Evolutionary conservation across 352 stramenopile genomes (phyloP).

Genomic region (Achlya hypogyna): DNA sequence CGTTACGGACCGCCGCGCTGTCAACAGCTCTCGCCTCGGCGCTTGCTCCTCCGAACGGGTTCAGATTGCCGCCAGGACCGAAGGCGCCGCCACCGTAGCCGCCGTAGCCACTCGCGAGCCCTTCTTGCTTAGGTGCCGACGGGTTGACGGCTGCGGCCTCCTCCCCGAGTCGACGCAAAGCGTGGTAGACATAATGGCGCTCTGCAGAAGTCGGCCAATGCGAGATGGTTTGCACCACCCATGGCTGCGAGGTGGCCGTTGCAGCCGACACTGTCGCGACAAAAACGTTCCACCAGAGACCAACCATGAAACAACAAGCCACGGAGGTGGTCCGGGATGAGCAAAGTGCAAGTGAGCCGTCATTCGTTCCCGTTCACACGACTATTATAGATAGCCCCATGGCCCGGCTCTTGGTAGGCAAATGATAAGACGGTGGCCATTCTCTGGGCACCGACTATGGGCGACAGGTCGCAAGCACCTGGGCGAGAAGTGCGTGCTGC

Average conservation of each 20-base stretch:
- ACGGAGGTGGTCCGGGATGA: too few species aligned
- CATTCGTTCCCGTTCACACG: too few species aligned
- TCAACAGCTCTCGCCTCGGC: neutral
- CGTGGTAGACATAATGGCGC: neutral
- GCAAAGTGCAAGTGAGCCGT: too few species aligned
- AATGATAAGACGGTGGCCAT: too few species aligned
- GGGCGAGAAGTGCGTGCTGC: conserved; percentile 1
- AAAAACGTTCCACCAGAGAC: too few species aligned
- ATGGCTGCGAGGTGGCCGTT: neutral
- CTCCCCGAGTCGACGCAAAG: neutral
- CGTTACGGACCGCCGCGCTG: neutral
- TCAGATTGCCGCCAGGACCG: neutral
- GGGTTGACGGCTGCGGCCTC: neutral
- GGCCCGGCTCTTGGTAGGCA: too few species aligned
- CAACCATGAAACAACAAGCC: too few species aligned
- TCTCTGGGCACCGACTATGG: too few species aligned
- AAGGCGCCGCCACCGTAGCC: neutral
- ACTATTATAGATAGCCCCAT: too few species aligned
- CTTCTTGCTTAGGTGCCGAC: too few species aligned
- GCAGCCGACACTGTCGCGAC: neutral
- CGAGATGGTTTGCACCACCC: neutral
- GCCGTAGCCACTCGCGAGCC: neutral
- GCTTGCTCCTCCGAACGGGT: conserved; percentile 7
- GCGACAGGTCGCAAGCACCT: conserved; percentile 16
- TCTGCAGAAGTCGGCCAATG: neutral